Evolutionary conservation across 805 yeast genomes (phyloP).

Genomic region (Wickerhamomyces tratensis): DNA sequence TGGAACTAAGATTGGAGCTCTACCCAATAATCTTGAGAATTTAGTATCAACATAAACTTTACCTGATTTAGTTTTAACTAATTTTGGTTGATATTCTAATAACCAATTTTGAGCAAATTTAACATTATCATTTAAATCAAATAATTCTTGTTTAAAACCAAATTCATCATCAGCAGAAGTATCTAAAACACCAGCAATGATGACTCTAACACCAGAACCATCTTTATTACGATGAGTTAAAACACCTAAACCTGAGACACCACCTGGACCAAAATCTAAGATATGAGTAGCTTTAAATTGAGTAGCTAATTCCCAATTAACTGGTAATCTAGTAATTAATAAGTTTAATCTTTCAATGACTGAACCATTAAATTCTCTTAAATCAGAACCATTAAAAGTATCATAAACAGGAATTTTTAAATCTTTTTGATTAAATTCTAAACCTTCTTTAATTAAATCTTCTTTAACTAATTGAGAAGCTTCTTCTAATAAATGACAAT

Average conservation of each 20-base stretch:
- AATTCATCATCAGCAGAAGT: conserved; percentile 67
- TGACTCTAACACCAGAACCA: conserved; percentile 94
- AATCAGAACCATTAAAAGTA: conserved; percentile 76
- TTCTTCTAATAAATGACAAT: conserved; percentile 70
- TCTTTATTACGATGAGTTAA: conserved; percentile 96
- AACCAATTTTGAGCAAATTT: conserved; percentile 90
- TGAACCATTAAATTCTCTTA: conserved; percentile 46
- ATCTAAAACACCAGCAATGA: conserved; percentile 88
- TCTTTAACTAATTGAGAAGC: conserved; percentile 59
- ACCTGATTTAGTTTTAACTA: conserved; percentile 64
- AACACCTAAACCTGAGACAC: conserved; percentile 92
- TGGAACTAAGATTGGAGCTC: conserved; percentile 95
- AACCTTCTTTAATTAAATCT: conserved; percentile 52
- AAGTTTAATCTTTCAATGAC: conserved; percentile 62
- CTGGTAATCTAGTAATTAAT: conserved; percentile 83
- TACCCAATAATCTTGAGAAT: conserved; percentile 83
- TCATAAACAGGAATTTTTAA: conserved; percentile 85
- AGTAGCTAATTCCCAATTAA: conserved; percentile 91
- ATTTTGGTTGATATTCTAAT: conserved; percentile 75
- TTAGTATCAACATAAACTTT: conserved; percentile 86
- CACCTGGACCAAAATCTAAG: conserved; percentile 98
- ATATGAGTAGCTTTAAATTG: conserved; percentile 76
- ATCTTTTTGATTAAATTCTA: conserved; percentile 44
- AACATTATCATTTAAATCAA: conserved; percentile 57
- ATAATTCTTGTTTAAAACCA: conserved; percentile 93